These are phyloP conservation scores for Alternaria sp. DNA, from an alignment of 2,329 filamentous ascomycete genomes.

Conservation along the genomic window DNA sequence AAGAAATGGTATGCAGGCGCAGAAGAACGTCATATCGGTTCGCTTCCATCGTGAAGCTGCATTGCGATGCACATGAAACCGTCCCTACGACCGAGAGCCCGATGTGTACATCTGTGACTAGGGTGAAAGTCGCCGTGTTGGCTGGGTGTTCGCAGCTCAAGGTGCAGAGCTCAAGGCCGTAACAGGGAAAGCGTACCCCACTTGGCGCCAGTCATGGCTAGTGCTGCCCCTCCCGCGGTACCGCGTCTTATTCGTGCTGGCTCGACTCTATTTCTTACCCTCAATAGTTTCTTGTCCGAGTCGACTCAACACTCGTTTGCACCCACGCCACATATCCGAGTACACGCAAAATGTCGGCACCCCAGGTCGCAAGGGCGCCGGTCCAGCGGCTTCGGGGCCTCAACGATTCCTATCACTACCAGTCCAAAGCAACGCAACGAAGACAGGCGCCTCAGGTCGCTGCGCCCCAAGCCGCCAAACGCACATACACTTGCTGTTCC, in stretches of 20 bases:
- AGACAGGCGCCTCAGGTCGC: constrained; percentile 30
- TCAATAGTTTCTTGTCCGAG: constrained; percentile 6
- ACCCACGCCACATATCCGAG: neutral
- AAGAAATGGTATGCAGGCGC: neutral
- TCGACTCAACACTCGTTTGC: constrained; percentile 3
- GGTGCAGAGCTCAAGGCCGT: constrained; percentile 15
- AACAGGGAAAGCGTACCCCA: constrained; percentile 1
- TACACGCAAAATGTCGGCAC: constrained; percentile 29
- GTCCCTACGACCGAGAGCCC: neutral
- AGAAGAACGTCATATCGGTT: neutral
- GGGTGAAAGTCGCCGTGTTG: neutral
- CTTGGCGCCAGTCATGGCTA: constrained; percentile 11
- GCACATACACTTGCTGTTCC: constrained; percentile 40
- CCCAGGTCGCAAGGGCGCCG: constrained; percentile 27
- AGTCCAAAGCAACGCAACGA: constrained; percentile 32
- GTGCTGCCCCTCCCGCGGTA: constrained; percentile 19
- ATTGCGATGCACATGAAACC: neutral
- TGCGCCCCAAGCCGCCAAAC: constrained; percentile 22
- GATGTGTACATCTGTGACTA: neutral
- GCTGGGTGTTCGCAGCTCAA: constrained; percentile 14
- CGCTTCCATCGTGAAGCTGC: neutral
- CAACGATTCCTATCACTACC: constrained; percentile 28
- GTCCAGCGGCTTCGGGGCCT: constrained; percentile 39
- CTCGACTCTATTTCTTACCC: constrained; percentile 18
- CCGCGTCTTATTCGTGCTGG: constrained; percentile 20